Percentiles rank a stretch among this genome's conserved stretches.
phyloP scores from a whole-genome alignment of 305 asterid genomes.

The Coffea humblotiana region DNA sequence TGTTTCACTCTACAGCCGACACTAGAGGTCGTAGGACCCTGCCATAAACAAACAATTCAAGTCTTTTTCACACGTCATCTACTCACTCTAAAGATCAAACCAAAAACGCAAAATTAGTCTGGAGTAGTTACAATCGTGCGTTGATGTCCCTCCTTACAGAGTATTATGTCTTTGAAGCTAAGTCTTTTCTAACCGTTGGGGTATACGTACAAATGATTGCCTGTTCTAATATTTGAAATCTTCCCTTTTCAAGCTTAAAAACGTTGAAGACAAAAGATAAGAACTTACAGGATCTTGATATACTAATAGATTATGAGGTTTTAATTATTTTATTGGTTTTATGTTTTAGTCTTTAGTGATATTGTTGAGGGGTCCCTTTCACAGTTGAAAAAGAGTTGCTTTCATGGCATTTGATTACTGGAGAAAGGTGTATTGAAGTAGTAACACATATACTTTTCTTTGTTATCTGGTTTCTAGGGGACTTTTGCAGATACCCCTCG shows the following conservation, averaged over 20 bases:
- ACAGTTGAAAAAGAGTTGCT: slow-evolving; percentile 45
- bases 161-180: slow-evolving; percentile 65
- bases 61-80: slow-evolving; percentile 8
- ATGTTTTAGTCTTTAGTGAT: slow-evolving; percentile 25
- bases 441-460: neutral
- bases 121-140: slow-evolving; percentile 13
- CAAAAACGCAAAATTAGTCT: slow-evolving; percentile 3
- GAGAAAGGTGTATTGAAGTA: slow-evolving; percentile 2
- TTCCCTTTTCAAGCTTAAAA: slow-evolving; percentile 23
- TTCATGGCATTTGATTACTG: slow-evolving; percentile 50
- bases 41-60: neutral
- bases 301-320: slow-evolving; percentile 20
- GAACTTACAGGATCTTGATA: slow-evolving; percentile 6
- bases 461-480: slow-evolving; percentile 20
- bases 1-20: neutral
- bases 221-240: slow-evolving; percentile 26
- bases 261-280: slow-evolving; percentile 5
- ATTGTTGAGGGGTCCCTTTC: slow-evolving; percentile 60
- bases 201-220: slow-evolving; percentile 24
- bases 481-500: slow-evolving; percentile 20
- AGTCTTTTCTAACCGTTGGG: slow-evolving; percentile 56
- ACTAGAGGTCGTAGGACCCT: neutral
- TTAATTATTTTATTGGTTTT: slow-evolving; percentile 14
- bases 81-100: neutral
- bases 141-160: slow-evolving; percentile 18